These are phyloP conservation scores for Rozella allomycis DNA, from an alignment of 371 early-diverging fungal genomes.

Conservation along the genomic window DNA sequence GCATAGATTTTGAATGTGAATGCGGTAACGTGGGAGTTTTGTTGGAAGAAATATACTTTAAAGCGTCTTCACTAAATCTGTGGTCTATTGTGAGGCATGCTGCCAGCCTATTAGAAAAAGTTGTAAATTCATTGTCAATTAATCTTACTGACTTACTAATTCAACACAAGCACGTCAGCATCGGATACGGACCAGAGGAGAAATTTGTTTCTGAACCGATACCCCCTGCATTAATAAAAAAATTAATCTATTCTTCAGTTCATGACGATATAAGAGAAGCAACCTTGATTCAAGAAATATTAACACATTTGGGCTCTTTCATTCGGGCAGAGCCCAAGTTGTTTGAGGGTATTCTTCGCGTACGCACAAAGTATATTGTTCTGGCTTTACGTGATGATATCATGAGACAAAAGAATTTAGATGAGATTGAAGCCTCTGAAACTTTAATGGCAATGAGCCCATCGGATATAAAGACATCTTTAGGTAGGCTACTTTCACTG, in stretches of 20 bases:
- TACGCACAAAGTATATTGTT: conserved; percentile 57
- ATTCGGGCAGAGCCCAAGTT: conserved; percentile 40
- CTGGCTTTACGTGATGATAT: conserved; percentile 68
- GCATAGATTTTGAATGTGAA: conserved; percentile 22
- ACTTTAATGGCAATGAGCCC: conserved; percentile 52
- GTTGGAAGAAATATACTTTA: conserved; percentile 57
- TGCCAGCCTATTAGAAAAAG: conserved; percentile 49
- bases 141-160: conserved; percentile 61
- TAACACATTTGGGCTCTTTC: conserved; percentile 52
- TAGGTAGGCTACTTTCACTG: too few relatives aligned
- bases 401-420: conserved; percentile 38
- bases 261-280: conserved; percentile 55
- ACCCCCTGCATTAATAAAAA: conserved; percentile 37
- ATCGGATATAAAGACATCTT: conserved; percentile 47
- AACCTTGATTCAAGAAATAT: conserved; percentile 57
- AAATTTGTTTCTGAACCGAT: conserved; percentile 36
- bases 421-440: conserved; percentile 58
- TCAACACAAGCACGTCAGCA: conserved; percentile 51
- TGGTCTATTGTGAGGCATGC: conserved; percentile 68
- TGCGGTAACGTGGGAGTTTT: conserved; percentile 36
- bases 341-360: conserved; percentile 60
- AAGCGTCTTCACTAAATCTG: conserved; percentile 41
- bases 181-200: conserved; percentile 46
- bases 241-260: conserved; percentile 33
- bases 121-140: conserved; percentile 46